Base-by-base conservation (phyloP, 78 protist species). In the Corallochytrium limacisporum region DNA sequence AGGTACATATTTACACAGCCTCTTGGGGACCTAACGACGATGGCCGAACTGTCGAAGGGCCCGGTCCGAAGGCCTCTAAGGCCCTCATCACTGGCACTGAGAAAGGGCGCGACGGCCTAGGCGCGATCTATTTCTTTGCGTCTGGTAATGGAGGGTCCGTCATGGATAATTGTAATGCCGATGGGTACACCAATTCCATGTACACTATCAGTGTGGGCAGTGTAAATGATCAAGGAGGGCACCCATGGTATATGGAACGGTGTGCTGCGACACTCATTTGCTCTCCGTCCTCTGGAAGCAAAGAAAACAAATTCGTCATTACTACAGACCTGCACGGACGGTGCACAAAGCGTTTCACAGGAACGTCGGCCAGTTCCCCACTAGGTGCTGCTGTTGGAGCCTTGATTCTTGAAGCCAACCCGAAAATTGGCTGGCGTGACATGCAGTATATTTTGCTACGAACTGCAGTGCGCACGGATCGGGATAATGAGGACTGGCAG, bases 141-240 rank as follows among this genome's bases (percentile, higher is more conserved):
- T 44, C 18, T 44, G 49, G 49, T 44, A 20, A 20, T 44, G 20
- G 18, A 44, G 18, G 18, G 20, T 44, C 49, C 18, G 20, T n/a
- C n/a, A n/a, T 48, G 13, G 69, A 63, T 46, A 24, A 63, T 20
- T 63, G 69, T 32, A 63, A 63, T 57, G 38, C 51, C 20, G 69
- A 63, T 13, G 69, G 69, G 32, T 61, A 61, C 24, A 33, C 63
- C 8, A 63, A 63, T 46, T 22, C 40, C 8, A 1, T 44, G 16
- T 63, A 63, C 69, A 63, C 69, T 8, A 10, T 63, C 51, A 63
- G 59, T 46, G 42, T 63, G 10, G 69, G 69, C n/a, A n/a, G n/a
- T n/a, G n/a, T n/a, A n/a, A n/a, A n/a, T n/a, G n/a, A n/a, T n/a
- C n/a, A n/a, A n/a, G n/a, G n/a, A n/a, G n/a, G n/a, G n/a, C n/a